These are phyloP conservation scores for Phytophthora hibernalis DNA, from an alignment of 352 stramenopile genomes.

Conservation along the genomic window DNA sequence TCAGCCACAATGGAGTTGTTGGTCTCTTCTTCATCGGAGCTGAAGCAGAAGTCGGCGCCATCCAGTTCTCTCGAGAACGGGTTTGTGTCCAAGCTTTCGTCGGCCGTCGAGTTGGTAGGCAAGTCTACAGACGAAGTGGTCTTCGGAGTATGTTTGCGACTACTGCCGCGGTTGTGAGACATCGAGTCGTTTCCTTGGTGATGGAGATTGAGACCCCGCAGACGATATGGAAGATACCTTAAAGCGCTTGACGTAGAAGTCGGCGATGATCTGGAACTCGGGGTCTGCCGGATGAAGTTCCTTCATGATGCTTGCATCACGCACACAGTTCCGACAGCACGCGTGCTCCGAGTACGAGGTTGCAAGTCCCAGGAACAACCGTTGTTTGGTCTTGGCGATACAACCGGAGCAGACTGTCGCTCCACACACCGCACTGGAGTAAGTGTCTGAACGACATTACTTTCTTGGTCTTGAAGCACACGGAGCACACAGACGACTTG, in stretches of 20 bases:
- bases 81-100: conserved; percentile 32
- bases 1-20: conserved; percentile 24
- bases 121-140: conserved; percentile 20
- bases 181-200: conserved; percentile 18
- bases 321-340: conserved; percentile 46
- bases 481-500: conserved; percentile 23
- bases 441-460: conserved; percentile 27
- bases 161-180: conserved; percentile 15
- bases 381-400: conserved; percentile 33
- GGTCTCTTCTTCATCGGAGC: conserved; percentile 29
- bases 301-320: conserved; percentile 32
- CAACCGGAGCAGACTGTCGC: conserved; percentile 41
- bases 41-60: conserved; percentile 42
- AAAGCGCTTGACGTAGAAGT: conserved; percentile 23
- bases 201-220: conserved; percentile 2
- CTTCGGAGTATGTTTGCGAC: conserved; percentile 6
- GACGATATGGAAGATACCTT: background rate
- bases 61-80: conserved; percentile 40
- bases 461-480: conserved; percentile 39
- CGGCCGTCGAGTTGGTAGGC: conserved; percentile 29
- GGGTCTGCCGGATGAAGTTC: conserved; percentile 24
- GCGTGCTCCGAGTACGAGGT: conserved; percentile 22
- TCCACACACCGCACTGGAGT: conserved; percentile 35
- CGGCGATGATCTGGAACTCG: conserved; percentile 40
- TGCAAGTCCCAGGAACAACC: conserved; percentile 32